These are phyloP conservation scores for Aspergillus alliaceus DNA, from an alignment of 2,329 filamentous ascomycete species.

Conservation along the genomic window DNA sequence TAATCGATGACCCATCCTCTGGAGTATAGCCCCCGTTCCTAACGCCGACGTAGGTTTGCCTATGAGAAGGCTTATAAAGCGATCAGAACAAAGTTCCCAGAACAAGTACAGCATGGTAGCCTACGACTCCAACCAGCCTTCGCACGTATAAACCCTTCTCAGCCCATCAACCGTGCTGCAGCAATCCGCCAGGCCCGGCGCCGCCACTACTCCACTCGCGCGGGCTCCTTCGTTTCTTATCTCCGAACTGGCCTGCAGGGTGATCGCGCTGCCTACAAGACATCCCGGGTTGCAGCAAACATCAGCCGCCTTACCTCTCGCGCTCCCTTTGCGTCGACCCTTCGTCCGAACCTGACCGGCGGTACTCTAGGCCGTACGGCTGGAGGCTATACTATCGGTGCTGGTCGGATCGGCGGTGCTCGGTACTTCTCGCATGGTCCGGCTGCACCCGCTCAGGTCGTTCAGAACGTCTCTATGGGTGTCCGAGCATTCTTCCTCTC, in stretches of 20 bases:
- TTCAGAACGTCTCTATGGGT: constrained; percentile 92
- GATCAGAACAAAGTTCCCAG: constrained; percentile 44
- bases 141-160: constrained; percentile 56
- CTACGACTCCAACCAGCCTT: constrained; percentile 61
- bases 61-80: constrained; percentile 48
- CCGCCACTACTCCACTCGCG: constrained; percentile 62
- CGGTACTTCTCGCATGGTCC: constrained; percentile 90
- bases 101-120: constrained; percentile 37
- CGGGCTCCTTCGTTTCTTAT: constrained; percentile 52
- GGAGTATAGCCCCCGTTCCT: constrained; percentile 19
- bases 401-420: constrained; percentile 67
- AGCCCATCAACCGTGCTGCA: constrained; percentile 62
- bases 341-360: constrained; percentile 89
- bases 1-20: constrained; percentile 3
- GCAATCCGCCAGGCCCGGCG: constrained; percentile 64
- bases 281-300: constrained; percentile 56
- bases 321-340: constrained; percentile 81
- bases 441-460: constrained; percentile 80
- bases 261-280: constrained; percentile 55
- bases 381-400: constrained; percentile 79
- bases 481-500: constrained; percentile 91
- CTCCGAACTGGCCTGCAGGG: constrained; percentile 43
- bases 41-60: constrained; percentile 42
- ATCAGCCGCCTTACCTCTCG: constrained; percentile 67
- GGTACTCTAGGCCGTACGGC: constrained; percentile 81